Base-by-base conservation (phyloP, 768 basidiomycete genomes). In the Boletus subcaerulescens region DNA sequence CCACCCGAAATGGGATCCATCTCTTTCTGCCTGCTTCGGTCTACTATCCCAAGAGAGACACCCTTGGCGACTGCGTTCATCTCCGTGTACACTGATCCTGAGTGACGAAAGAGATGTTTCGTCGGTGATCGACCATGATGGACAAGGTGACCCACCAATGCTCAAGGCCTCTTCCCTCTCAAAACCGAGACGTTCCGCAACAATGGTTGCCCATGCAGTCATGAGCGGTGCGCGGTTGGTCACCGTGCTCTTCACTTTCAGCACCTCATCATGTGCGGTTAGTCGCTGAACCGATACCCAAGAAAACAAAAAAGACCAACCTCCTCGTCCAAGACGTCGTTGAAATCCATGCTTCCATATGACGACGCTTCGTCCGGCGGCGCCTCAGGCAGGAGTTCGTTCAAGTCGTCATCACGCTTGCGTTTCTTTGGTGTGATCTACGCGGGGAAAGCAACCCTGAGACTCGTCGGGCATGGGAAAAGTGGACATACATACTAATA, bases 191-290 rank as follows among this genome's bases (percentile, higher is more conserved):
- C 85, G 79, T 62, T 93, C 91, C 4, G 91, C 89, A 26, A 98
- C 91, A 33, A 92, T 72, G 48, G 80, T 89, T 3, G 92, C 85
- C 96, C 96, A 98, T 2, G 89, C 93, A 52, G 87, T 93, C 90
- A 98, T 91, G 43, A 98, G 78, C 0, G 96, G 96, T 1, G 96
- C 95, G 22, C 96, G 85, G 70, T 98, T 98, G 43, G 91, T 80
- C 18, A 92, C 78, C 18, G 83, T 77, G 9, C 75, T 77, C 60
- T 91, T 87, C 18, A 69, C 71, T 57, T 69, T 75, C 41, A 97
- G 76, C 9, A 76, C 68, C 90, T 93, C 55, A 26, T 51, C 26
- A 22, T 43, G 43, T 4, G n/a, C 38, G 49, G 49, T 60, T 40
- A 46, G 52, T 13, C 15, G 11, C 29, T 31, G 4, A 39, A 14